Conservation (phyloP, 176 grass and related monocot genomes). For the Triticum turgidum region DNA sequence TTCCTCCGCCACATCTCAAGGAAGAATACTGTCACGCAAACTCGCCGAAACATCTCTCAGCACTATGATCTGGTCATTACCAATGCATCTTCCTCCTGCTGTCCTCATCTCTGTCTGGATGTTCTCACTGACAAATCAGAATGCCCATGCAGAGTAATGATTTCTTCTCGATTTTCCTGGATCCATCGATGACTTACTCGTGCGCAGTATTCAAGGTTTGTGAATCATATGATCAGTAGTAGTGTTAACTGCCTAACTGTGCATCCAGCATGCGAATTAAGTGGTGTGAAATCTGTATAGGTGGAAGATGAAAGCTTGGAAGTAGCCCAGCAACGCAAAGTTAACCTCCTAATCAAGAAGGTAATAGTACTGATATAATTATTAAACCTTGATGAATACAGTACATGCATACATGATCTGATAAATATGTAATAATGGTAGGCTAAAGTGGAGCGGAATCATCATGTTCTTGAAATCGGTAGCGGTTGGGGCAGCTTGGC, state of each 20-base stretch:
- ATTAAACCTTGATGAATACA: background rate
- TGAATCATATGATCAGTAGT: background rate
- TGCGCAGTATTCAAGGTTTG: slow-evolving; percentile 77
- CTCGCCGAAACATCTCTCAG: slow-evolving; percentile 79
- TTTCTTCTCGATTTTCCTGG: slow-evolving; percentile 86
- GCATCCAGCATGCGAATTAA: background rate
- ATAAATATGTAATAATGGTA: slow-evolving; percentile 10
- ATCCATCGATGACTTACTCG: slow-evolving; percentile 93
- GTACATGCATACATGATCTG: background rate
- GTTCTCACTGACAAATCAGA: background rate
- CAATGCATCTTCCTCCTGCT: background rate
- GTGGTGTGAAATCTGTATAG: slow-evolving; percentile 25
- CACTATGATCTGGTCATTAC: slow-evolving; percentile 47
- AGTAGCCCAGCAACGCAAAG: slow-evolving; percentile 68
- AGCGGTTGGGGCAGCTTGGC: slow-evolving; percentile 70
- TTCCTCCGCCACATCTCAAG: slow-evolving; percentile 69
- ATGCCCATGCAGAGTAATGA: slow-evolving; percentile 65
- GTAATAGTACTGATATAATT: slow-evolving; percentile 23
- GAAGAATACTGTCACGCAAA: slow-evolving; percentile 75
- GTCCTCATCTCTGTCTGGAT: background rate
- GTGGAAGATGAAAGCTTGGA: slow-evolving; percentile 73
- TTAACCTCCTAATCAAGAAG: slow-evolving; percentile 79
- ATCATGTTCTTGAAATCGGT: slow-evolving; percentile 75
- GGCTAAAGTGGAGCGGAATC: slow-evolving; percentile 55
- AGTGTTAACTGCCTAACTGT: background rate